Evolutionary conservation across 2,329 filamentous ascomycete genomes (phyloP).

Genomic region (Nigrospora osmanthi): DNA sequence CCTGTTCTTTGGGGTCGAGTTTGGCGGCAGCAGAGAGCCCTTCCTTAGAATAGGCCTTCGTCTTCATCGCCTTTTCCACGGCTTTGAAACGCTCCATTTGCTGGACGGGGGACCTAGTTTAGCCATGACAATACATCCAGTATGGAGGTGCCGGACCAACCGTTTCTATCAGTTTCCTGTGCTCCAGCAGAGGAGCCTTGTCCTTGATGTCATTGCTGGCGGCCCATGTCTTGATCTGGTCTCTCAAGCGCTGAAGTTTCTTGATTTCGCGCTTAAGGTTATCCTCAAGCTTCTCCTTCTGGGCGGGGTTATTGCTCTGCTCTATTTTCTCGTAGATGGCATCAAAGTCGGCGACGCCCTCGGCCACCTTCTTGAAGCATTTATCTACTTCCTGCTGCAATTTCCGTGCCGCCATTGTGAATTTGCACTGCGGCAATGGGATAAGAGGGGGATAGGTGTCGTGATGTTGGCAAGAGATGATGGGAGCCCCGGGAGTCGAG

Average conservation of each 20-base stretch:
- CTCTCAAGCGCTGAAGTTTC: conserved; percentile 93
- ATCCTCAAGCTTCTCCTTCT: conserved; percentile 98
- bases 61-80: conserved; percentile 99
- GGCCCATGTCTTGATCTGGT: conserved; percentile 99
- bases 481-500: no score
- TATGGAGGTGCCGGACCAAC: conserved; percentile 42
- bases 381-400: conserved; percentile 97
- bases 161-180: conserved; percentile 95
- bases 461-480: background rate
- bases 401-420: conserved; percentile 87
- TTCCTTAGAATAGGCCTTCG: conserved; percentile 98
- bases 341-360: conserved; percentile 89
- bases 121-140: background rate
- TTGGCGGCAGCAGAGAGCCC: conserved; percentile 86
- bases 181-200: conserved; percentile 88
- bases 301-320: conserved; percentile 81
- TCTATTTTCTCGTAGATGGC: conserved; percentile 97
- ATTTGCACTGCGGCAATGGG: conserved; percentile 6
- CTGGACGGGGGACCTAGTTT: conserved; percentile 33
- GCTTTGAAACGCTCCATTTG: conserved; percentile 99
- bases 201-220: conserved; percentile 99
- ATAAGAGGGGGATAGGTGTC: background rate
- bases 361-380: conserved; percentile 96
- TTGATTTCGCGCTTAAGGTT: conserved; percentile 99
- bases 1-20: conserved; percentile 95